These are phyloP conservation scores for Peronosclerospora sorghi DNA, from an alignment of 352 stramenopile genomes.

Conservation along the genomic window DNA sequence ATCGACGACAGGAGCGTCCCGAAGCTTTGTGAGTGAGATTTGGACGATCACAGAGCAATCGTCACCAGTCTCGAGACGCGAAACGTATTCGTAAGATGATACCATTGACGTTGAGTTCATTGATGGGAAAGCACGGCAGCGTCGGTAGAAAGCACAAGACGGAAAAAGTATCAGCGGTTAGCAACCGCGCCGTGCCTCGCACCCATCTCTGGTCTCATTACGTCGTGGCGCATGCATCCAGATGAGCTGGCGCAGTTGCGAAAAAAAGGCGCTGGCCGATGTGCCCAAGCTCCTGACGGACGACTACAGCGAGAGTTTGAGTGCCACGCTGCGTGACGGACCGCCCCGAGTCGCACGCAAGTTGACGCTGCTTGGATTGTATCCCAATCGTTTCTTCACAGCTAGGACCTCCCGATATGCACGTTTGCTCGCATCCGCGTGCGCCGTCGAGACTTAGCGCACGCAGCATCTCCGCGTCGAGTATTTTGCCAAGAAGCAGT, in stretches of 20 bases:
- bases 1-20: slow-evolving; percentile 8
- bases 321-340: slow-evolving; percentile 39
- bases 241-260: slow-evolving; percentile 71
- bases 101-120: slow-evolving; percentile 36
- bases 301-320: slow-evolving; percentile 65
- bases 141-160: slow-evolving; percentile 19
- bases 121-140: slow-evolving; percentile 27
- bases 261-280: slow-evolving; percentile 56
- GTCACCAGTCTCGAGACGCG: background rate
- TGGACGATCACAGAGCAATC: too few species aligned
- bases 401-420: slow-evolving; percentile 76
- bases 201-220: slow-evolving; percentile 55
- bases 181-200: slow-evolving; percentile 46
- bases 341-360: slow-evolving; percentile 8
- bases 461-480: slow-evolving; percentile 60
- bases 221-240: slow-evolving; percentile 74
- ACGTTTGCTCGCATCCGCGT: slow-evolving; percentile 66
- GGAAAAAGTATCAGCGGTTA: slow-evolving; percentile 73
- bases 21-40: slow-evolving; percentile 1
- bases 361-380: slow-evolving; percentile 61
- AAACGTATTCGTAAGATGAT: slow-evolving; percentile 7
- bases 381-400: slow-evolving; percentile 76
- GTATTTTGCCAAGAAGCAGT: slow-evolving; percentile 63
- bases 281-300: slow-evolving; percentile 65
- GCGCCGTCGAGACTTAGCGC: slow-evolving; percentile 54